A percentile compares a stretch with the other conserved stretches of the same genome.
Conservation (phyloP, 768 basidiomycete species). For the Mycena rebaudengoi region DNA sequence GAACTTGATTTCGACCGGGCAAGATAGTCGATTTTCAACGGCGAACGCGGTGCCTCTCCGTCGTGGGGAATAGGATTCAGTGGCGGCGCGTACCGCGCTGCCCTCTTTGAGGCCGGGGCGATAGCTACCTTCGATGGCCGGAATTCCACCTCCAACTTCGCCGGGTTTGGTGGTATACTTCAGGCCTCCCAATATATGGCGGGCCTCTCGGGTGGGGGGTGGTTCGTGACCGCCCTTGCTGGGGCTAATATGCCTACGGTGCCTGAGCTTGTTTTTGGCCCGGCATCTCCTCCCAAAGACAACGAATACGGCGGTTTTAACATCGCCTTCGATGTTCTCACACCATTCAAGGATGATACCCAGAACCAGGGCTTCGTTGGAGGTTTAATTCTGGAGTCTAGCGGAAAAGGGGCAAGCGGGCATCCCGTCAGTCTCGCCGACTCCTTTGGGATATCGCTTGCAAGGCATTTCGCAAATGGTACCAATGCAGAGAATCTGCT, state of each 20-base stretch:
- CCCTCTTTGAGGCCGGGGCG: slow-evolving; percentile 59
- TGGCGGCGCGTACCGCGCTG: slow-evolving; percentile 66
- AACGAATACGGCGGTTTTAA: slow-evolving; percentile 46
- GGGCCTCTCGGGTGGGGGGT: slow-evolving; percentile 56
- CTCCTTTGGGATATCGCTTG: slow-evolving; percentile 20
- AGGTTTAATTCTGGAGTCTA: slow-evolving; percentile 34
- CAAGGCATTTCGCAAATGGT: slow-evolving; percentile 37
- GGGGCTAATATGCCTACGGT: slow-evolving; percentile 51
- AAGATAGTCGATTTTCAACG: slow-evolving; percentile 38
- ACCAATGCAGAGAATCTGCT: slow-evolving; percentile 36
- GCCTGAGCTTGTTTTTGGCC: slow-evolving; percentile 45
- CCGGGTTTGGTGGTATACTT: slow-evolving; percentile 57
- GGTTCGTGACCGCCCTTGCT: slow-evolving; percentile 48
- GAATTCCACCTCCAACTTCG: slow-evolving; percentile 48
- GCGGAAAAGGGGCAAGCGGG: slow-evolving; percentile 40
- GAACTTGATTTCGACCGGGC: not conserved
- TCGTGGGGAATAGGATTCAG: slow-evolving; percentile 57
- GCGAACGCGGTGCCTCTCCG: slow-evolving; percentile 33
- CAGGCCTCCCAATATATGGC: slow-evolving; percentile 60
- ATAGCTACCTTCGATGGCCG: slow-evolving; percentile 55
- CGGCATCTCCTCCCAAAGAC: slow-evolving; percentile 16
- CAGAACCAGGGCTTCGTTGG: slow-evolving; percentile 30
- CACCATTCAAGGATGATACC: slow-evolving; percentile 31
- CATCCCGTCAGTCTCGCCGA: slow-evolving; percentile 29
- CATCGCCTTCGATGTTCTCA: slow-evolving; percentile 32